These are phyloP conservation scores for Dipteronia dyeriana DNA, from an alignment of 345 rosid genomes.

Conservation along the genomic window DNA sequence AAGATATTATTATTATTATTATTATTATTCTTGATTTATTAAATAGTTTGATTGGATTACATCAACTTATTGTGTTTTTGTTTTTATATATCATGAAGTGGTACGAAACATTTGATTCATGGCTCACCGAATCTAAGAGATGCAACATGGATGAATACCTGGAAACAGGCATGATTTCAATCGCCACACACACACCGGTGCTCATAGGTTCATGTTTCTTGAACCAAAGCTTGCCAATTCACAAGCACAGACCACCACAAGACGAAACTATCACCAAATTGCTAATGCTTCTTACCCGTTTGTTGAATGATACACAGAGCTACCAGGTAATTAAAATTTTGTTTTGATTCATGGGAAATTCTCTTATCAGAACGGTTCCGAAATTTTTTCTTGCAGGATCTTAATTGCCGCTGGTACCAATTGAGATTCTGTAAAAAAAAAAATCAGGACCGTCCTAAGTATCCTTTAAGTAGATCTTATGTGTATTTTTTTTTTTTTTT, in stretches of 20 bases:
- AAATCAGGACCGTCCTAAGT: too few species aligned
- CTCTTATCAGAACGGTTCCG: too few species aligned
- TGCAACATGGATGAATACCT: constrained; percentile 53
- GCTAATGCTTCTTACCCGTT: constrained; percentile 52
- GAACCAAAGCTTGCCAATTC: constrained; percentile 27
- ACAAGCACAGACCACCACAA: constrained; percentile 28
- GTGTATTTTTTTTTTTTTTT: not conserved
- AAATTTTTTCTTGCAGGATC: too few species aligned
- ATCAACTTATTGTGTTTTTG: too few species aligned
- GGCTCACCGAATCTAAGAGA: constrained; percentile 64
- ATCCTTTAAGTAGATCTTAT: too few species aligned
- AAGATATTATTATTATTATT: too few species aligned
- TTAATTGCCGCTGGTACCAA: too few species aligned
- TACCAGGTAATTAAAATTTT: constrained; percentile 37
- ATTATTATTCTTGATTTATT: too few species aligned
- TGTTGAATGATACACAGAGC: constrained; percentile 61
- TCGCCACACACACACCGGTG: constrained; percentile 45
- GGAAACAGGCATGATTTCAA: constrained; percentile 44
- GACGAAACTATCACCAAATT: constrained; percentile 45
- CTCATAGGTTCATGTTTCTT: constrained; percentile 45
- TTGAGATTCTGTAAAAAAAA: too few species aligned
- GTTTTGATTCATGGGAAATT: too few species aligned
- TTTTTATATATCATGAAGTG: constrained; percentile 39
- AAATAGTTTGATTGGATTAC: not conserved
- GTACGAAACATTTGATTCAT: constrained; percentile 62